Evolutionary conservation across 1,284 basidiomycete species (phyloP).

Genomic region (Sporisorium reilianum): DNA sequence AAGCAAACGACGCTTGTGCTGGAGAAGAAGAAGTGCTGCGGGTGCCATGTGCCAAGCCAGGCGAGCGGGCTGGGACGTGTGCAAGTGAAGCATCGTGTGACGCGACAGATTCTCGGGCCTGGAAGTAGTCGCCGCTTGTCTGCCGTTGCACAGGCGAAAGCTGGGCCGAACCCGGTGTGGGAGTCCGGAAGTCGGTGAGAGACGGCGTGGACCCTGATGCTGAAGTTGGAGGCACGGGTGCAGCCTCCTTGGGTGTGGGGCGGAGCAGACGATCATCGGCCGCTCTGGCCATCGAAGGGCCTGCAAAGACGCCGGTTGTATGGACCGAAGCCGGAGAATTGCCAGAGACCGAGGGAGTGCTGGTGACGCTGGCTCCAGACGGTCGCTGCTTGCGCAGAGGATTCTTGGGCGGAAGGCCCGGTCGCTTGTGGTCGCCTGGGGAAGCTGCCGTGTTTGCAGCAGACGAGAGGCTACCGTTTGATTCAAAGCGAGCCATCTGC

Average conservation of each 20-base stretch:
- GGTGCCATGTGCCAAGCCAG: constrained; percentile 1
- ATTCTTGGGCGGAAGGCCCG: constrained; percentile 50
- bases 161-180: constrained; percentile 11
- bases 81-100: constrained; percentile 4
- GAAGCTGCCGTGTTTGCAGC: constrained; percentile 2
- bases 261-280: constrained; percentile 7
- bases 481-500: constrained; percentile 16
- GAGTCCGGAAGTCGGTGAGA: constrained; percentile 24
- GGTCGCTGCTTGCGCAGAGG: constrained; percentile 47
- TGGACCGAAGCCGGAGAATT: constrained; percentile 28
- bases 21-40: constrained; percentile 28
- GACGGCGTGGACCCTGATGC: constrained; percentile 27
- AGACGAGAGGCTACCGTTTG: not conserved
- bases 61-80: constrained; percentile 20
- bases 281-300: constrained; percentile 7
- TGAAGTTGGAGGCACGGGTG: constrained; percentile 8
- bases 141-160: constrained; percentile 20
- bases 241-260: constrained; percentile 2
- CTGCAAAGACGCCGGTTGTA: constrained; percentile 21
- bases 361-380: constrained; percentile 18
- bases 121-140: constrained; percentile 22
- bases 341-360: constrained; percentile 23
- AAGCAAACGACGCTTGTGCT: constrained; percentile 15
- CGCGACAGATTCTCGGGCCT: constrained; percentile 10
- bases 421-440: constrained; percentile 17